Evolutionary conservation across 2,329 filamentous ascomycete species (phyloP).

Genomic region (Diplodia mutila): DNA sequence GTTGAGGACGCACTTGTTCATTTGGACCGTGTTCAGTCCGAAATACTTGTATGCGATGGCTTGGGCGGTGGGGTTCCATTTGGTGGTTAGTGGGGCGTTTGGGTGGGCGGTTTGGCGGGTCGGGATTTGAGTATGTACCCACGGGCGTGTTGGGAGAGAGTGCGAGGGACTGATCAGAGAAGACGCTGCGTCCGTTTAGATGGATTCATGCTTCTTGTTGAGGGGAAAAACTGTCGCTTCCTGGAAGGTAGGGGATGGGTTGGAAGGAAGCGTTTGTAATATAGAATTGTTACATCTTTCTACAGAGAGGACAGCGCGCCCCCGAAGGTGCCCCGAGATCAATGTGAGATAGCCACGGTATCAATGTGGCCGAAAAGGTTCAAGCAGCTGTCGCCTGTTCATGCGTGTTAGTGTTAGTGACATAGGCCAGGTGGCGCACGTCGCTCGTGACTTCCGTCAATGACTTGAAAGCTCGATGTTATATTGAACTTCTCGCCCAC

Average conservation of each 20-base stretch:
- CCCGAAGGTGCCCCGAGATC: background rate
- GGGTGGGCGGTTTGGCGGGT: conserved; percentile 37
- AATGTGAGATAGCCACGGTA: too few relatives aligned
- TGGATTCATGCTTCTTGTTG: background rate
- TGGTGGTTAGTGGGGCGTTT: conserved; percentile 47
- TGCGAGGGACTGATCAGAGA: background rate
- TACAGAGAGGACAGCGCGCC: background rate
- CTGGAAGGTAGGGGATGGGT: background rate
- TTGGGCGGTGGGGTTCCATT: conserved; percentile 83
- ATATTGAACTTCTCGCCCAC: too few relatives aligned
- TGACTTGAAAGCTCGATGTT: too few relatives aligned
- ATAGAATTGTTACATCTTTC: background rate
- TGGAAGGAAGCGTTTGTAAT: background rate
- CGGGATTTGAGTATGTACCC: background rate
- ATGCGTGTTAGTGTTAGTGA: too few relatives aligned
- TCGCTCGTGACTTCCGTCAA: too few relatives aligned
- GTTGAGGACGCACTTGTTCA: conserved; percentile 87
- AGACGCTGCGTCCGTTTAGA: background rate
- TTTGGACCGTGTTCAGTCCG: conserved; percentile 98
- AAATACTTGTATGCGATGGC: conserved; percentile 93
- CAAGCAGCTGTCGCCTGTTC: too few relatives aligned
- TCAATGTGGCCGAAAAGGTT: too few relatives aligned
- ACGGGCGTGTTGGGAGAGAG: background rate
- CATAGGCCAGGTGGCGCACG: too few relatives aligned
- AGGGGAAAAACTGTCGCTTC: background rate